A percentile compares a stretch with the other conserved stretches of the same genome.
Conservation (phyloP, 768 basidiomycete genomes). For the Cystofilobasidium bisporidii region DNA sequence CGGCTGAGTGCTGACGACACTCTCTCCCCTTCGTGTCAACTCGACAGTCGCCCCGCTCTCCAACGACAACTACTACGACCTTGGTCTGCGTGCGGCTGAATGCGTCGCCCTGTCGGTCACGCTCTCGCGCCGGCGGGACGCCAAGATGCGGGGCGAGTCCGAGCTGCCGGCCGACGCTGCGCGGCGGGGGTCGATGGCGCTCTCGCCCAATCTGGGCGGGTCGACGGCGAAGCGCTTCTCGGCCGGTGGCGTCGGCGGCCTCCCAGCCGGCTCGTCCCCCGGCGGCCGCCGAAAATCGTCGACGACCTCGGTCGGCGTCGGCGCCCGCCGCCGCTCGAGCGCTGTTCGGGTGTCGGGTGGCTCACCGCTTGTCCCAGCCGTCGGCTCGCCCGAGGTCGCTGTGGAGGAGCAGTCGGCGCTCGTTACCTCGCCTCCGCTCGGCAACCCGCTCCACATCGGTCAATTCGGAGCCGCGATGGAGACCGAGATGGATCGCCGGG, state of each 20-base stretch:
- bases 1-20: too few species aligned
- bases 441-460: conserved; percentile 11
- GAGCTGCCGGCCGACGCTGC: conserved; percentile 1
- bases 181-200: conserved; percentile 5
- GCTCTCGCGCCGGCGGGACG: conserved; percentile 11
- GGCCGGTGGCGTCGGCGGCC: conserved; percentile 4
- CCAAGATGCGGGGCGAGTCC: conserved; percentile 3
- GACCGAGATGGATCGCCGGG: neutral
- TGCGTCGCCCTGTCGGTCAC: conserved; percentile 23
- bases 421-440: neutral
- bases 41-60: conserved; percentile 21
- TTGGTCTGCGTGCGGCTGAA: conserved; percentile 25
- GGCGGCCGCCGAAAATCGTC: conserved; percentile 1
- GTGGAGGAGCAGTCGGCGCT: neutral
- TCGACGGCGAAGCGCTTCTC: neutral
- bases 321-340: neutral
- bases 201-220: conserved; percentile 22
- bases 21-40: neutral
- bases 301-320: neutral
- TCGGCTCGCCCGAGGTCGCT: neutral
- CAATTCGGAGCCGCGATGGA: conserved; percentile 8
- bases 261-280: neutral
- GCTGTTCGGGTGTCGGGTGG: neutral
- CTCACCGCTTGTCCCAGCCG: neutral
- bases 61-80: conserved; percentile 29